Base-by-base conservation (phyloP, 2,329 filamentous ascomycete genomes). In the Herpotrichia juniperi region DNA sequence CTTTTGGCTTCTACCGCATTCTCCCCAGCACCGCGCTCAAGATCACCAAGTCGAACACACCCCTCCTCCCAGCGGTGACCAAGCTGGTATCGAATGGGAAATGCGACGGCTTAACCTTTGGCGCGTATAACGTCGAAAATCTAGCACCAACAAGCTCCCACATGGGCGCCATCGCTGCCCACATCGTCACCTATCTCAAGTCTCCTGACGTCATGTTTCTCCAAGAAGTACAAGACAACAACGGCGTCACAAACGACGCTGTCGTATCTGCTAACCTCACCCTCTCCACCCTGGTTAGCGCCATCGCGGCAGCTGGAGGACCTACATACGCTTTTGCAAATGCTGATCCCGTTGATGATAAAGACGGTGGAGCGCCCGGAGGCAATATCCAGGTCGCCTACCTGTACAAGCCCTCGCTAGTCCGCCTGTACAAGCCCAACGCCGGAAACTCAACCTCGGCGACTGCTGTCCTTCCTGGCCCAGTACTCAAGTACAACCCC, bases 301-400 rank as follows among this genome's bases (percentile, higher is more conserved):
- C 81, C 14, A 84, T 90, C 62, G 69, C 75, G 39, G 62, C 68
- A 2, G 73, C 78, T 9, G 81, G 80, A 21, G 76, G 82, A 1
- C 71, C 78, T 9, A 61, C 69, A 35, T 91, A 91, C 73, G 73
- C 76, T 34, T 90, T 81, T 63, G 76, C 80, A 24, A 81, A 85
- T 56, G 80, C 90, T 49, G 78, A 76, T 37, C 87, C 87, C 1
- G 72, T 80, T 28, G 75, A 89, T 66, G 78, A 82, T 69, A 61
- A 80, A 55, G 86, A 90, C 58, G 88, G 88, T 51, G 88, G 88
- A 28, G 74, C 83, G 54, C 84, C 86, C 1, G 87, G 88, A 12
- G 87, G 87, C 31, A 90, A 91, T 75, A 90, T 91, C 70, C 87
- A 87, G 39, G 77, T 79, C 42, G 87, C 86, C 0, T 91, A 89